Evolutionary conservation across 2,329 filamentous ascomycete species (phyloP).

Genomic region (Clathrospora elynae): DNA sequence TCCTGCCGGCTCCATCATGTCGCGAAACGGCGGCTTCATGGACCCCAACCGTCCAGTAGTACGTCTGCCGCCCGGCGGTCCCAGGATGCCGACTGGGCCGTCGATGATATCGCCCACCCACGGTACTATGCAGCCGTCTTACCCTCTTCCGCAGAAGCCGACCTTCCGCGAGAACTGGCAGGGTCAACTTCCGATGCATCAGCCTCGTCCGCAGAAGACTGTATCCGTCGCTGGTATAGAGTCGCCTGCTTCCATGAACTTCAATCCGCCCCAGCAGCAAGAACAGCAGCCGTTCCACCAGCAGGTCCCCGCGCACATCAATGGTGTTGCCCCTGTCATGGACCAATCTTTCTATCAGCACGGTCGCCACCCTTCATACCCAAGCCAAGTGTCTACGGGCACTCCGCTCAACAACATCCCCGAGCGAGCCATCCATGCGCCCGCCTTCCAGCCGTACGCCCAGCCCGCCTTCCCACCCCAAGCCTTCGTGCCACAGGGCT

Average conservation of each 20-base stretch:
- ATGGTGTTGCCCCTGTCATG: slow-evolving; percentile 59
- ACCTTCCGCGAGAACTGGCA: slow-evolving; percentile 65
- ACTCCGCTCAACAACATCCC: slow-evolving; percentile 91
- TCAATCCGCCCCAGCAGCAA: slow-evolving; percentile 65
- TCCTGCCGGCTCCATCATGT: slow-evolving; percentile 77
- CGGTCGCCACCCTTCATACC: slow-evolving; percentile 69
- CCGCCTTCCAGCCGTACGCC: slow-evolving; percentile 76
- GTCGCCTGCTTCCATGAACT: slow-evolving; percentile 69
- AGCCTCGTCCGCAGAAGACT: slow-evolving; percentile 91
- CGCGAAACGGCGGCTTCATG: slow-evolving; percentile 64
- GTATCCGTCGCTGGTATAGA: slow-evolving; percentile 94
- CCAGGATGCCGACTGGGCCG: slow-evolving; percentile 42
- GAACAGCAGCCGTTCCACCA: slow-evolving; percentile 91
- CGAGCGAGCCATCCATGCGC: slow-evolving; percentile 87
- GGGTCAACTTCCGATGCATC: slow-evolving; percentile 77
- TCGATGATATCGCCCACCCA: slow-evolving; percentile 41
- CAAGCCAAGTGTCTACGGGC: slow-evolving; percentile 71
- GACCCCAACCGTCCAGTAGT: slow-evolving; percentile 76
- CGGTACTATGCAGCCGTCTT: slow-evolving; percentile 54
- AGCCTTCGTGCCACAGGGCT: slow-evolving; percentile 51
- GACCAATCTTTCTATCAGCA: slow-evolving; percentile 62
- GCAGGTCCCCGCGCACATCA: slow-evolving; percentile 80
- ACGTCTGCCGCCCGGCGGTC: slow-evolving; percentile 71
- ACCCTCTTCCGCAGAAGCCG: slow-evolving; percentile 60
- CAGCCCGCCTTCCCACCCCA: slow-evolving; percentile 60